A percentile compares a stretch with the other conserved stretches of the same genome.
These are phyloP conservation scores for Mycosphaerella sp. DNA, from an alignment of 2,329 filamentous ascomycete genomes.

Conservation along the genomic window DNA sequence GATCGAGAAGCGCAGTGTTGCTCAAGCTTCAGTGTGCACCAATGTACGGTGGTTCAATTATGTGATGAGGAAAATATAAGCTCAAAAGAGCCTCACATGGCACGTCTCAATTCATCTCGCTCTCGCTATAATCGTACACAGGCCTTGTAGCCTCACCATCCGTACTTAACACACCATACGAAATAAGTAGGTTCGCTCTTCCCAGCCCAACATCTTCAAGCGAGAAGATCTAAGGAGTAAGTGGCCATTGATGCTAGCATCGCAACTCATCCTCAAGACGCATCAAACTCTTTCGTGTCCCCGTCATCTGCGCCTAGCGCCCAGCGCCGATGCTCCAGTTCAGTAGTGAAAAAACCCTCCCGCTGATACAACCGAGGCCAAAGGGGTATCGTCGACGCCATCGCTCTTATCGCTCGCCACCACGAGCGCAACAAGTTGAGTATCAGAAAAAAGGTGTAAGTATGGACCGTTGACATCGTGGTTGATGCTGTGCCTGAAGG, in stretches of 20 bases:
- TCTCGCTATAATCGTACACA: slow-evolving; percentile 9
- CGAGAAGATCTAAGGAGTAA: slow-evolving; percentile 1
- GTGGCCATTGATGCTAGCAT: slow-evolving; percentile 1
- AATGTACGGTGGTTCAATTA: not conserved
- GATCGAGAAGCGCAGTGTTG: too few species aligned
- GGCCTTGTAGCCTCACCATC: slow-evolving; percentile 4
- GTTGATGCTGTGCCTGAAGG: not conserved
- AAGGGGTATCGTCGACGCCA: slow-evolving; percentile 7
- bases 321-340: not conserved
- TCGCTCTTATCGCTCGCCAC: slow-evolving; percentile 9
- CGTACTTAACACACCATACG: slow-evolving; percentile 3
- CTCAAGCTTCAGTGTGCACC: not conserved
- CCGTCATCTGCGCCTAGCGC: slow-evolving; percentile 7
- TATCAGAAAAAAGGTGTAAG: slow-evolving; percentile 10
- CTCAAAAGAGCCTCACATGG: slow-evolving; percentile 5
- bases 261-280: slow-evolving; percentile 1
- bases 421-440: slow-evolving; percentile 14
- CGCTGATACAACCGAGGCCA: slow-evolving; percentile 3
- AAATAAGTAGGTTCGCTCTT: not conserved
- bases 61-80: not conserved
- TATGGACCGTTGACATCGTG: not conserved
- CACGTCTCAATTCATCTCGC: slow-evolving; percentile 5
- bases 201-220: not conserved
- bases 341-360: slow-evolving; percentile 2
- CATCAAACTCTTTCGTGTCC: slow-evolving; percentile 3